Base-by-base conservation (phyloP, 2,329 filamentous ascomycete species). In the Tolypocladium ophioglossoides region DNA sequence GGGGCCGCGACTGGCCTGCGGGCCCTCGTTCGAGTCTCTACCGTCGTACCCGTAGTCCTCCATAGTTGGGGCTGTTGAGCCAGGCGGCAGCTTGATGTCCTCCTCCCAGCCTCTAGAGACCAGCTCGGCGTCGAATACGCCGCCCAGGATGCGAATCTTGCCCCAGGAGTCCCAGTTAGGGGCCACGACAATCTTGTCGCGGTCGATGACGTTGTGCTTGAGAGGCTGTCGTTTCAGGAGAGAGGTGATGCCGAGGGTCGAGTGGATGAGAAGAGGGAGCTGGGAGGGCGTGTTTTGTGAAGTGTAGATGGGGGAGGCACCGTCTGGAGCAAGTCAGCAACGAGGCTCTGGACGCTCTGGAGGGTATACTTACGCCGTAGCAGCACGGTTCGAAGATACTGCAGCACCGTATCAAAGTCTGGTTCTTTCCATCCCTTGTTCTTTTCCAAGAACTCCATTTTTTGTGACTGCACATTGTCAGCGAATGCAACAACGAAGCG, bases 91-190 rank as follows among this genome's bases (percentile, higher is more conserved):
- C 64, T 91, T 84, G 51, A 94, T 87, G 60, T 95, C 91, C 54
- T 89, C 79, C 2, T 86, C 86, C 94, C 94, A 99, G 51, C 85
- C 88, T 55, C 84, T 80, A 62, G 89, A 94, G 46, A 95, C 79
- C 16, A 82, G 80, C 73, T 99, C 94, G 24, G 95, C 89, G 61
- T 97, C 90, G 63, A 97, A 97, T 0, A 86, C 89, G 66, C 96
- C 94, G 53, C 90, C 83, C 32, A 97, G 76, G 47, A 97, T 90
- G 44, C 92, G 82, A 56, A 99, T 96, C 72, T 97, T 99, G 56
- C 91, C 91, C 89, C 91, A 96, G 0, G 91, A 96, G 70, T 99
- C 94, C 94, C 94, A 99, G 68, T 96, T 96, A 18, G 91, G 87
- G 2, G 92, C 92, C 0, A 99, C 88, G 6, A 96, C 78, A 53